phyloP scores from a whole-genome alignment of 352 stramenopile species.

The Phytophthora tentaculata region DNA sequence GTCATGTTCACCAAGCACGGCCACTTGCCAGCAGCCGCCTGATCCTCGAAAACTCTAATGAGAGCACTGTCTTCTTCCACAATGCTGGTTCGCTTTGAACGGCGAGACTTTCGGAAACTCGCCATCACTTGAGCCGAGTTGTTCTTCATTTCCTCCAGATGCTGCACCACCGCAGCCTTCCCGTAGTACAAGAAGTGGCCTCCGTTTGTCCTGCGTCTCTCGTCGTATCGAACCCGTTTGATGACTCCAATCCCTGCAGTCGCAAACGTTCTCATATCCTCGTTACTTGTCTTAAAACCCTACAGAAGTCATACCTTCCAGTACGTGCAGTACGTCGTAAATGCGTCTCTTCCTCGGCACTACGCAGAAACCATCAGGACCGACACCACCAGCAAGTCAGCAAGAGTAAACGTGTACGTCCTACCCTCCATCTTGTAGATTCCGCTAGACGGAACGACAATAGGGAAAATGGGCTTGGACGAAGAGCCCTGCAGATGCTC shows the following conservation, averaged over 20 bases:
- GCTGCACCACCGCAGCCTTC: conserved; percentile 43
- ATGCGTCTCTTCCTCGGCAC: conserved; percentile 73
- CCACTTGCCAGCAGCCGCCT: conserved; percentile 54
- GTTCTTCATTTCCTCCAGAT: conserved; percentile 43
- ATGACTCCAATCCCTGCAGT: conserved; percentile 65
- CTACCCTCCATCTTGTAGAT: conserved; percentile 76
- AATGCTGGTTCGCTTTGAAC: not conserved
- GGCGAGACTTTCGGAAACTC: conserved; percentile 19
- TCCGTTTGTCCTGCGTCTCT: conserved; percentile 36
- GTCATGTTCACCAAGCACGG: conserved; percentile 63
- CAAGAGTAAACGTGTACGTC: conserved; percentile 11
- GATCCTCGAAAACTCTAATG: conserved; percentile 53
- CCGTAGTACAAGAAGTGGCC: conserved; percentile 72
- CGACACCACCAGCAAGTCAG: conserved; percentile 11
- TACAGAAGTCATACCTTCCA: conserved; percentile 62
- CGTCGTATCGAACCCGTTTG: conserved; percentile 52
- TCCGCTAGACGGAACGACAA: conserved; percentile 60
- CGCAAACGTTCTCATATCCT: conserved; percentile 8
- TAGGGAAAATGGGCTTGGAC: conserved; percentile 37
- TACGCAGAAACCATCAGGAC: conserved; percentile 30
- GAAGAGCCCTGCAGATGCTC: conserved; percentile 39
- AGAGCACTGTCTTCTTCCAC: conserved; percentile 56
- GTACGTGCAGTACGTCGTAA: conserved; percentile 80
- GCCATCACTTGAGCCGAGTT: conserved; percentile 31
- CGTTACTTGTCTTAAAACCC: not conserved